Evolutionary conservation across 768 basidiomycete genomes (phyloP).

Genomic region (Boletellus ananas): DNA sequence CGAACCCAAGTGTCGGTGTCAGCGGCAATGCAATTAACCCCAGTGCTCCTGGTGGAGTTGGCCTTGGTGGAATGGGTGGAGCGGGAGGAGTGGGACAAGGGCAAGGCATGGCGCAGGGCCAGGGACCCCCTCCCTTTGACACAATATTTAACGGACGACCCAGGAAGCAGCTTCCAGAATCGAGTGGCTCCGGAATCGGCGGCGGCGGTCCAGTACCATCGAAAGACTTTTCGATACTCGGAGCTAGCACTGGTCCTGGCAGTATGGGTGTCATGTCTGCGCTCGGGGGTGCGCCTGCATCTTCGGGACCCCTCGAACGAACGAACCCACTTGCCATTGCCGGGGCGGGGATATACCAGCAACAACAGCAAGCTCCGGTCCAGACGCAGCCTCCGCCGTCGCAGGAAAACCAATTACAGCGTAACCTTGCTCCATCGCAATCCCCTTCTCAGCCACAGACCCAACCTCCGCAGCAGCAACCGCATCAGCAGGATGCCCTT

Average conservation of each 20-base stretch:
- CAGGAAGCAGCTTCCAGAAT: constrained; percentile 74
- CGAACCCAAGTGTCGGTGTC: constrained; percentile 29
- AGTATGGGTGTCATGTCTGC: constrained; percentile 48
- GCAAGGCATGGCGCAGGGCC: constrained; percentile 18
- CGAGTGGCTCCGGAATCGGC: constrained; percentile 31
- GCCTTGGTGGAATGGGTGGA: constrained; percentile 9
- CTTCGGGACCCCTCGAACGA: constrained; percentile 52
- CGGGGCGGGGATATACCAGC: constrained; percentile 40
- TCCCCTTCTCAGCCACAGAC: constrained; percentile 29
- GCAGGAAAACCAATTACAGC: constrained; percentile 31
- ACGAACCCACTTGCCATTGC: constrained; percentile 34
- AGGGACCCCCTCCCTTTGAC: constrained; percentile 54
- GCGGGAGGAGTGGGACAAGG: constrained; percentile 16
- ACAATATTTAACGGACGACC: constrained; percentile 77
- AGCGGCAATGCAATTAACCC: constrained; percentile 21
- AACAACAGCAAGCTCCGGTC: constrained; percentile 28
- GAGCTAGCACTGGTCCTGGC: constrained; percentile 35
- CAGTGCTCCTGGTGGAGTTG: constrained; percentile 9
- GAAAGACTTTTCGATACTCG: constrained; percentile 66
- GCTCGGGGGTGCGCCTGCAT: constrained; percentile 46
- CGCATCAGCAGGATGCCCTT: constrained; percentile 20
- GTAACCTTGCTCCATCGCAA: constrained; percentile 25
- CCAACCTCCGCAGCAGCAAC: constrained; percentile 18
- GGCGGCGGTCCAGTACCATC: constrained; percentile 38
- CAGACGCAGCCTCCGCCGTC: constrained; percentile 27